These are phyloP conservation scores for Liquidambar formosana DNA, from an alignment of 164 flowering plant genomes.

Conservation along the genomic window DNA sequence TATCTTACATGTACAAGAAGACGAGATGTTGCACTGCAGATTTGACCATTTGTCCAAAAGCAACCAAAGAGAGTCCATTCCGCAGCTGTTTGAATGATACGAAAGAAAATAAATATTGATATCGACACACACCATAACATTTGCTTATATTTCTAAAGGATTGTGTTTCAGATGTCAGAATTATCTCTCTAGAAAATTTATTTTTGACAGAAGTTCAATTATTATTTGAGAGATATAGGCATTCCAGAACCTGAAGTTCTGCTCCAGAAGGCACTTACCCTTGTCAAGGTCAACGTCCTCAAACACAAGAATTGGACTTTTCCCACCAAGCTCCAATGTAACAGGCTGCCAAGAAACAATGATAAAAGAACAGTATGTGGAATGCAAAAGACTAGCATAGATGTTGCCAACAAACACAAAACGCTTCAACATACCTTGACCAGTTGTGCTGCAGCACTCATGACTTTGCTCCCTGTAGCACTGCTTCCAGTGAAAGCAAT, in stretches of 20 bases:
- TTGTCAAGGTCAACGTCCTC: conserved; percentile 93
- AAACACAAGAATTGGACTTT: conserved; percentile 94
- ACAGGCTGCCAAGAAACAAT: conserved; percentile 67
- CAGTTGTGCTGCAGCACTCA: conserved; percentile 86
- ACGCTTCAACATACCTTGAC: conserved; percentile 61
- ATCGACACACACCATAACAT: conserved; percentile 2
- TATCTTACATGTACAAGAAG: conserved; percentile 93
- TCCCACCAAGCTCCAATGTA: conserved; percentile 96
- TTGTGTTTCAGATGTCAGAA: neutral
- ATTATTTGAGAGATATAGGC: neutral
- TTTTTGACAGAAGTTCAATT: neutral
- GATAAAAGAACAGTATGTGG: neutral
- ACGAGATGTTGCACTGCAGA: conserved; percentile 98
- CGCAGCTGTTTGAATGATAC: conserved; percentile 60
- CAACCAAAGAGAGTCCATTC: conserved; percentile 95
- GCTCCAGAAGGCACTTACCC: conserved; percentile 48
- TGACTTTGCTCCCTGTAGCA: conserved; percentile 82
- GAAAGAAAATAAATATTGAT: conserved; percentile 1
- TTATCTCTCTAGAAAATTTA: neutral
- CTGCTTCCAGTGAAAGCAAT: conserved; percentile 96
- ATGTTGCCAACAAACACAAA: neutral
- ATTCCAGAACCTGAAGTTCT: neutral
- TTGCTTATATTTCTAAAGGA: neutral
- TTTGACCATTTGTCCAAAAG: conserved; percentile 99
- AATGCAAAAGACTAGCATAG: neutral